Conservation (phyloP, 1,284 basidiomycete species). For the Kwoniella shivajii region DNA sequence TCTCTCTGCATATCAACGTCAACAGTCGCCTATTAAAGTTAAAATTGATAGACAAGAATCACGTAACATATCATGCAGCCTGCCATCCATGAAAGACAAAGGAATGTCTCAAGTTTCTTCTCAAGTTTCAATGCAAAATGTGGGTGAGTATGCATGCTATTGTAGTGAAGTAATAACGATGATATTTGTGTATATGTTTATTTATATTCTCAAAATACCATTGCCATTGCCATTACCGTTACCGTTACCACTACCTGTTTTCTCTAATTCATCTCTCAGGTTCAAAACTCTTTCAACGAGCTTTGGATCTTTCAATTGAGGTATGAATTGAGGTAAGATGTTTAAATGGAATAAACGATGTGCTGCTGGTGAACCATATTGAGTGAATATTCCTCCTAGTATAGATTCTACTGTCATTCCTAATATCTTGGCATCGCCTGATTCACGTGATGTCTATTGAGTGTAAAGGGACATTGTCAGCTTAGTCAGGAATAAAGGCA, state of each 20-base stretch:
- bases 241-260: slow-evolving; percentile 24
- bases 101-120: no score
- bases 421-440: slow-evolving; percentile 33
- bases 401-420: slow-evolving; percentile 49
- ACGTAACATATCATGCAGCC: no score
- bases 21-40: no score
- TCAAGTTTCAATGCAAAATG: not conserved
- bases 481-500: not conserved
- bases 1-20: no score
- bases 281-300: slow-evolving; percentile 35
- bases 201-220: not conserved
- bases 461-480: not conserved
- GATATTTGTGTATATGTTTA: not conserved
- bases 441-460: slow-evolving; percentile 29
- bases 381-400: slow-evolving; percentile 47
- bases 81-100: no score
- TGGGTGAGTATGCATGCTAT: not conserved
- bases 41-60: no score
- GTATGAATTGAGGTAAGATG: slow-evolving; percentile 41
- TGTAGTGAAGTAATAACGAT: not conserved
- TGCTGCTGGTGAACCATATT: slow-evolving; percentile 51
- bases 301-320: slow-evolving; percentile 43
- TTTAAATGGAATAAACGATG: slow-evolving; percentile 51
- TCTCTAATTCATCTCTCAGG: slow-evolving; percentile 23
- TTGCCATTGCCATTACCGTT: no score